Conservation (phyloP, 2,329 filamentous ascomycete species). For the Pezicula neosporulosa region DNA sequence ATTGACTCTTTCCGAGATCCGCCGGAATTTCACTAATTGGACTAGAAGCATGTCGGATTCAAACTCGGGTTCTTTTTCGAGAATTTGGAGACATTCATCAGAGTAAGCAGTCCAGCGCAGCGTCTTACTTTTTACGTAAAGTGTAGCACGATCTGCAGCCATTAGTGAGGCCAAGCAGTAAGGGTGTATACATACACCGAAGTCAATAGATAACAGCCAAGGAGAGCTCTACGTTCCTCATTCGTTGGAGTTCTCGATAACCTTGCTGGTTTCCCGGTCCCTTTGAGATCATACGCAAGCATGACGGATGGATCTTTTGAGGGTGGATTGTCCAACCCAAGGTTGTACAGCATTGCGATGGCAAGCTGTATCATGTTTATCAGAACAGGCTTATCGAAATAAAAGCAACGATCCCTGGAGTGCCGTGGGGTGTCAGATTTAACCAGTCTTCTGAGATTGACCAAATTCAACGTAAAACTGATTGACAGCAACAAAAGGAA, state of each 20-base stretch:
- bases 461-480: background rate
- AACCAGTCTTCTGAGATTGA: background rate
- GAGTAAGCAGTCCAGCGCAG: constrained; percentile 7
- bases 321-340: constrained; percentile 7
- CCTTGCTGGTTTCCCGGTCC: background rate
- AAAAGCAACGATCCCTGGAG: constrained; percentile 1
- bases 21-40: constrained; percentile 4
- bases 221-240: constrained; percentile 5
- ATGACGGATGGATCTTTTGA: constrained; percentile 2
- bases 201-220: constrained; percentile 7
- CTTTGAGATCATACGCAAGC: constrained; percentile 5
- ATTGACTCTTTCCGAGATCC: constrained; percentile 3
- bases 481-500: background rate
- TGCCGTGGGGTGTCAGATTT: background rate
- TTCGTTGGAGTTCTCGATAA: constrained; percentile 3
- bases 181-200: constrained; percentile 4
- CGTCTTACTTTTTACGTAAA: constrained; percentile 3
- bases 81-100: constrained; percentile 2
- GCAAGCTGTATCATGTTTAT: constrained; percentile 6
- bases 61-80: constrained; percentile 3
- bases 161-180: background rate
- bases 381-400: constrained; percentile 4
- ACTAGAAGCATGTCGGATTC: constrained; percentile 6
- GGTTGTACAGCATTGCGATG: constrained; percentile 5
- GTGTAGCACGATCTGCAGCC: background rate